Evolutionary conservation across 768 basidiomycete genomes (phyloP).

Genomic region (Albatrellus ellisii): DNA sequence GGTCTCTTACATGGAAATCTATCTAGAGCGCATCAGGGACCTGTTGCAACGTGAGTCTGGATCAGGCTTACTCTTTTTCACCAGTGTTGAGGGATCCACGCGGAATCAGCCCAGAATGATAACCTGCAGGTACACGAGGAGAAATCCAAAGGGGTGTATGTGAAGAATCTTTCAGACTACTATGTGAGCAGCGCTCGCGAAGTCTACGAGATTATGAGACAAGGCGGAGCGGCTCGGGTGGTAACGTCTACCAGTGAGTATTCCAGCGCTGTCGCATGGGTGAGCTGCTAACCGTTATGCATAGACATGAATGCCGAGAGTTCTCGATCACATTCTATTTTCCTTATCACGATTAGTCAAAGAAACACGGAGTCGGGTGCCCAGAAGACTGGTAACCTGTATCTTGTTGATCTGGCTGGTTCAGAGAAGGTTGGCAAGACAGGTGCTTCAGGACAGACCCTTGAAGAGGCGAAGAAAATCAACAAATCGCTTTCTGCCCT

Average conservation of each 20-base stretch:
- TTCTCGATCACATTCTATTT: constrained; percentile 97
- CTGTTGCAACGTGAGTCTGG: constrained; percentile 75
- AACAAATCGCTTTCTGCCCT: constrained; percentile 96
- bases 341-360: constrained; percentile 95
- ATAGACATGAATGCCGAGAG: constrained; percentile 99
- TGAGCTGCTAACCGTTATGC: constrained; percentile 23
- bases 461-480: constrained; percentile 99
- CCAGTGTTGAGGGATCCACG: too few species aligned
- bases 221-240: constrained; percentile 82
- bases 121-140: constrained; percentile 98
- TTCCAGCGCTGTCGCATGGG: constrained; percentile 6
- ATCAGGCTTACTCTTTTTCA: not conserved
- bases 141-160: constrained; percentile 94
- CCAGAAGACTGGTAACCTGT: constrained; percentile 92
- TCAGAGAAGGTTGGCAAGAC: constrained; percentile 99
- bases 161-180: constrained; percentile 94
- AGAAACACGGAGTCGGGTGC: constrained; percentile 93
- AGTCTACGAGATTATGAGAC: constrained; percentile 98
- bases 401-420: constrained; percentile 95
- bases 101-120: constrained; percentile 77
- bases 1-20: constrained; percentile 99
- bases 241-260: constrained; percentile 87
- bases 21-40: constrained; percentile 92
- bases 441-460: constrained; percentile 94
- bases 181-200: constrained; percentile 93